Conservation (phyloP, 805 yeast species). For the Cyberlindnera mississippiensis region DNA sequence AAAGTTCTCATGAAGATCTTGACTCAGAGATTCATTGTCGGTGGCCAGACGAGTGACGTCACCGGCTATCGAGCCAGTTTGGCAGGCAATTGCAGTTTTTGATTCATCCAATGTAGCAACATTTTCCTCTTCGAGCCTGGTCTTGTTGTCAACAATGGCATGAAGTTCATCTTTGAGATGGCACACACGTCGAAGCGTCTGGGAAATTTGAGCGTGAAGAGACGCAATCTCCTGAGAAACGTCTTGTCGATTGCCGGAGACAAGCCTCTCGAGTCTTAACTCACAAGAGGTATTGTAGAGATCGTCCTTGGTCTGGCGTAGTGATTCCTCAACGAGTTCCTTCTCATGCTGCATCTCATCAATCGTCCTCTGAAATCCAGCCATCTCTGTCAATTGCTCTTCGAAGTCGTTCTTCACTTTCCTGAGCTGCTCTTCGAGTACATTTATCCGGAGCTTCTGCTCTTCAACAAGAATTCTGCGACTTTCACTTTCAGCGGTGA, state of each 20-base stretch:
- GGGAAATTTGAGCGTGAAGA: conserved; percentile 12
- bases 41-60: conserved; percentile 7
- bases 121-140: conserved; percentile 17
- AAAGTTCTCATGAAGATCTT: conserved; percentile 12
- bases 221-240: conserved; percentile 21
- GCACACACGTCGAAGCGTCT: conserved; percentile 21
- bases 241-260: conserved; percentile 17
- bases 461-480: conserved; percentile 46
- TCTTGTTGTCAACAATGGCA: conserved; percentile 6
- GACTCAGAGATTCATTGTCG: conserved; percentile 9
- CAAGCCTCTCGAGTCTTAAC: conserved; percentile 15
- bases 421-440: conserved; percentile 44
- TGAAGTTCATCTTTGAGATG: conserved; percentile 11
- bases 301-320: conserved; percentile 1
- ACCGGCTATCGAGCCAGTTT: conserved; percentile 1
- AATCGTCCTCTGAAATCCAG: conserved; percentile 13
- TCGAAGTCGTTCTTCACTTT: conserved; percentile 40
- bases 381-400: conserved; percentile 28
- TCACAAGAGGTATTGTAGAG: conserved; percentile 13
- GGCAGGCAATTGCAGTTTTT: conserved; percentile 7
- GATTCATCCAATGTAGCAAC: conserved; percentile 8
- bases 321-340: background rate
- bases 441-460: conserved; percentile 43
- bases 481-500: conserved; percentile 44
- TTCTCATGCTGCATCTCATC: conserved; percentile 15